Evolutionary conservation across 2,329 filamentous ascomycete genomes (phyloP).

Genomic region (Fusarium luffae): DNA sequence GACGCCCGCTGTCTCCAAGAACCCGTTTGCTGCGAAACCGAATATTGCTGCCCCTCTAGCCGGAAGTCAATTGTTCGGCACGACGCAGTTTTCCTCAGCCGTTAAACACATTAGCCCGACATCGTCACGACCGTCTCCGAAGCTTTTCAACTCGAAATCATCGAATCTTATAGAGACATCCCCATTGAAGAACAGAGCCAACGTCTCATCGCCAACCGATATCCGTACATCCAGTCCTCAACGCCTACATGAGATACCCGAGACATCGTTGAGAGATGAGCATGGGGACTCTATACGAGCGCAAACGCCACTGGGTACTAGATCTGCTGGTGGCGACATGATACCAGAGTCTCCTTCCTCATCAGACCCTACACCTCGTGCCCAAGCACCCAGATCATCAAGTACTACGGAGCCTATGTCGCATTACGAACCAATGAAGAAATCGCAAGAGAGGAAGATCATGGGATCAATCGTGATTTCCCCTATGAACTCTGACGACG

Average conservation of each 20-base stretch:
- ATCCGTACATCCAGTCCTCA: slow-evolving; percentile 56
- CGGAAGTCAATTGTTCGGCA: slow-evolving; percentile 64
- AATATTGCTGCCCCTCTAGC: slow-evolving; percentile 52
- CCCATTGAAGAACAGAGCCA: slow-evolving; percentile 61
- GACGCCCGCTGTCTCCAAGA: slow-evolving; percentile 61
- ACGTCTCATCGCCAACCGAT: slow-evolving; percentile 59
- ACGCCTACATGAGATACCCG: slow-evolving; percentile 47
- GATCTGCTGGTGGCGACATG: slow-evolving; percentile 46
- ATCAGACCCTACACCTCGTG: slow-evolving; percentile 37
- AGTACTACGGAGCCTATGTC: slow-evolving; percentile 50
- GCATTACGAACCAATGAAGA: slow-evolving; percentile 59
- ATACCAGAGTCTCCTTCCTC: slow-evolving; percentile 54
- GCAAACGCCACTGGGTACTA: slow-evolving; percentile 44
- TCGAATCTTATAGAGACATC: slow-evolving; percentile 59
- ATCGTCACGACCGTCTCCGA: slow-evolving; percentile 67
- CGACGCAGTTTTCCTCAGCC: slow-evolving; percentile 66
- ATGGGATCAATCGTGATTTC: slow-evolving; percentile 42
- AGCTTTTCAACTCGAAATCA: slow-evolving; percentile 60
- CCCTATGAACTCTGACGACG: slow-evolving; percentile 47
- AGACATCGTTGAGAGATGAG: slow-evolving; percentile 42
- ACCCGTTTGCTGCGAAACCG: slow-evolving; percentile 58
- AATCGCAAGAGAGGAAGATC: slow-evolving; percentile 57
- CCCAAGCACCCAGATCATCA: slow-evolving; percentile 37
- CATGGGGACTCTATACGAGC: slow-evolving; percentile 29
- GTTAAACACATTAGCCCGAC: slow-evolving; percentile 64